Evolutionary conservation across 2,329 filamentous ascomycete genomes (phyloP).

Genomic region (Alternaria novae-zelandiae): DNA sequence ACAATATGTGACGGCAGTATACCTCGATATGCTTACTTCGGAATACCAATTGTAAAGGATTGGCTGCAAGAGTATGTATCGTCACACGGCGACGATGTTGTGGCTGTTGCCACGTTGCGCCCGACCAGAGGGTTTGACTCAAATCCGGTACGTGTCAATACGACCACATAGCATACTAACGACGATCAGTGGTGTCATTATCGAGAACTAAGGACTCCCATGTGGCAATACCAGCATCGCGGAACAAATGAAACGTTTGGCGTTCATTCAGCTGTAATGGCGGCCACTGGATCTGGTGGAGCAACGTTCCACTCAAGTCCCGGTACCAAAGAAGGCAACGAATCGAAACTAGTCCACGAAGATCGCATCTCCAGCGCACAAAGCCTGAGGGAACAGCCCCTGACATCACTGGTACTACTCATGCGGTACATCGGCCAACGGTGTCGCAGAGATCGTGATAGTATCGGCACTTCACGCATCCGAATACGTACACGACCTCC

Average conservation of each 20-base stretch:
- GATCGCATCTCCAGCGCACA: conserved; percentile 1
- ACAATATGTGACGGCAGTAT: not conserved
- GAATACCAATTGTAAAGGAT: not conserved
- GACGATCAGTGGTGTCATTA: not conserved
- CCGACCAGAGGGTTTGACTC: not conserved
- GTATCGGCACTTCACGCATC: not conserved
- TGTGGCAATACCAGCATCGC: not conserved
- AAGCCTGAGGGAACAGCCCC: not conserved
- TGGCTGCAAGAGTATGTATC: conserved; percentile 1
- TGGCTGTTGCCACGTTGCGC: conserved; percentile 25
- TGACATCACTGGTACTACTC: conserved; percentile 5
- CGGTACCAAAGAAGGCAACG: conserved; percentile 1
- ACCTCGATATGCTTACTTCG: not conserved
- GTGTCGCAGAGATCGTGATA: not conserved
- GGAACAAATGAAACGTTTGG: not conserved
- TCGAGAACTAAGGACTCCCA: not conserved
- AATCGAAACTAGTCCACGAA: conserved; percentile 17
- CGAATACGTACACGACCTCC: not conserved
- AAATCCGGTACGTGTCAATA: not conserved
- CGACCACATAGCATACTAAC: not conserved
- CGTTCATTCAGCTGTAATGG: not conserved
- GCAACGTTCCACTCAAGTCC: conserved; percentile 8
- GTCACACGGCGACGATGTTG: conserved; percentile 14
- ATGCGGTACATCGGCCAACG: not conserved
- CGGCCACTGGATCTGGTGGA: not conserved